phyloP scores from a whole-genome alignment of 768 basidiomycete genomes.

The Suillus americanus region DNA sequence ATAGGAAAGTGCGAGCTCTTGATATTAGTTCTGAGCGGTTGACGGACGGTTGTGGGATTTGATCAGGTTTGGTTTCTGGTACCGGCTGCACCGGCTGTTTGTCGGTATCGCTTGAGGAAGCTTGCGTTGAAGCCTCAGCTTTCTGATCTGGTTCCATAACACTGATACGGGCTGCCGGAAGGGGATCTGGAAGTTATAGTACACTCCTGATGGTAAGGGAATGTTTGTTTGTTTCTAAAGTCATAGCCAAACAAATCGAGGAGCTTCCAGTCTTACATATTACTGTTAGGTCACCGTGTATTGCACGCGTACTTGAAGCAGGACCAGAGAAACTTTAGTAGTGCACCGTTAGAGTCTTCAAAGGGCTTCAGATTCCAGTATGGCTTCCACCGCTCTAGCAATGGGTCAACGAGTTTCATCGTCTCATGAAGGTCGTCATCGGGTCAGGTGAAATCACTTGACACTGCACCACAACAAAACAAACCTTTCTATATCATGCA shows the following conservation, averaged over 20 bases:
- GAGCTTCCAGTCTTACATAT: too few relatives aligned
- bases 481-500: too few relatives aligned
- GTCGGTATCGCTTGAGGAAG: neutral
- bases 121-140: neutral
- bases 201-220: too few relatives aligned
- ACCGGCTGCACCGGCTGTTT: neutral
- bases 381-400: neutral
- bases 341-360: neutral
- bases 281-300: too few relatives aligned
- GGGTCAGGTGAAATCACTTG: too few relatives aligned
- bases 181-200: too few relatives aligned
- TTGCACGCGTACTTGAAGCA: too few relatives aligned
- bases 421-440: neutral
- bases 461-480: too few relatives aligned
- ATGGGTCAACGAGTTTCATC: neutral
- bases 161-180: neutral
- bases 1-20: conserved; percentile 63
- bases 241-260: neutral
- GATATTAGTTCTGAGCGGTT: conserved; percentile 46
- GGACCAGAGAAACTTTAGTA: too few relatives aligned
- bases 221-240: neutral
- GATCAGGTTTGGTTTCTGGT: neutral
- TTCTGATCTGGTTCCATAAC: neutral
- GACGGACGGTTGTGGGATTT: neutral
- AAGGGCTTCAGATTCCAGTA: neutral